Percentiles rank a stretch among this genome's conserved stretches.
These are phyloP conservation scores for Lavandula angustifolia DNA, from an alignment of 257 asterid genomes.

Conservation along the genomic window DNA sequence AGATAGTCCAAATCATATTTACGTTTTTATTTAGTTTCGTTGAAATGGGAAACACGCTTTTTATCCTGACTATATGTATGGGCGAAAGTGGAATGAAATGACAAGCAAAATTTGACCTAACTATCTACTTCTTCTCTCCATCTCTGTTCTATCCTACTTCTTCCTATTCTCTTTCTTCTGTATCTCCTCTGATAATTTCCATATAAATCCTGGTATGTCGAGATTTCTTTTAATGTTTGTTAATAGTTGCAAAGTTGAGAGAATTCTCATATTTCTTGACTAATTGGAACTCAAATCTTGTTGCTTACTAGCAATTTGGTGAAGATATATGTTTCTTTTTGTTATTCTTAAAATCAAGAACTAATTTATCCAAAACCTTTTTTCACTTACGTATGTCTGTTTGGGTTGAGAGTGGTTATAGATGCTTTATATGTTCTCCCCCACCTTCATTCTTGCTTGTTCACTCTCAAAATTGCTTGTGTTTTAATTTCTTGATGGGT, in stretches of 20 bases:
- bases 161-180: too few species aligned
- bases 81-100: too few species aligned
- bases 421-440: not conserved
- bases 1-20: too few species aligned
- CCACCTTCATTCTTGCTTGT: slow-evolving; percentile 1
- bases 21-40: too few species aligned
- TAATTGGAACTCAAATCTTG: slow-evolving; percentile 15
- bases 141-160: too few species aligned
- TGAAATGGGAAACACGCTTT: too few species aligned
- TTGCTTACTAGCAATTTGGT: not conserved
- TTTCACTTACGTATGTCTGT: not conserved
- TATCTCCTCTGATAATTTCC: too few species aligned
- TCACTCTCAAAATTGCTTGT: not conserved
- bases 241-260: not conserved
- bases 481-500: not conserved
- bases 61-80: too few species aligned
- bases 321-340: slow-evolving; percentile 1
- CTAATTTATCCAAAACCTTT: not conserved
- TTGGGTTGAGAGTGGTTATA: not conserved
- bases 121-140: too few species aligned
- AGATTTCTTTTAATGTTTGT: slow-evolving; percentile 13
- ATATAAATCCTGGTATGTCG: too few species aligned
- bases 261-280: not conserved
- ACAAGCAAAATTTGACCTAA: too few species aligned
- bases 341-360: slow-evolving; percentile 1